Percentiles rank a stretch among this genome's conserved stretches.
phyloP scores from a whole-genome alignment of 2,329 filamentous ascomycete species.

The Stemphylium lycopersici region DNA sequence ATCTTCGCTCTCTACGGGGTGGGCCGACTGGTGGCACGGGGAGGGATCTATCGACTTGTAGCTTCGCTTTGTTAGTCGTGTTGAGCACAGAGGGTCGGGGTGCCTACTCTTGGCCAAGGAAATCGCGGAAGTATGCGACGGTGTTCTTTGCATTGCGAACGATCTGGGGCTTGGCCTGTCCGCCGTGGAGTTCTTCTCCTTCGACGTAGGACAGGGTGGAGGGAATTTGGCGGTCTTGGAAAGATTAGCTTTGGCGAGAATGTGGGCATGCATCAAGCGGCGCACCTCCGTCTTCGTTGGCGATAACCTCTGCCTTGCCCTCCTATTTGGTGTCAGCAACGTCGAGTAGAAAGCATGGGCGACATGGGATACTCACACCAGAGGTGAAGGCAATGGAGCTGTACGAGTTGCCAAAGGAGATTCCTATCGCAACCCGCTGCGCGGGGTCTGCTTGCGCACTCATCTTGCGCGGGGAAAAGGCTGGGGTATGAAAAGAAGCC shows the following conservation, averaged over 20 bases:
- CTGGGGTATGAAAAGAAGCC: not conserved
- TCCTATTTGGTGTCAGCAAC: constrained; percentile 58
- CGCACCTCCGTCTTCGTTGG: constrained; percentile 95
- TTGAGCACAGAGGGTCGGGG: not conserved
- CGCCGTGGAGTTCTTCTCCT: constrained; percentile 95
- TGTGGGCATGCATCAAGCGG: constrained; percentile 21
- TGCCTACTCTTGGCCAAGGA: constrained; percentile 86
- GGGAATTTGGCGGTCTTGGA: constrained; percentile 90
- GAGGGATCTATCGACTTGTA: constrained; percentile 98
- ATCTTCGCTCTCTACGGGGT: constrained; percentile 76
- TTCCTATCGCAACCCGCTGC: constrained; percentile 79
- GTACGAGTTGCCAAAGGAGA: constrained; percentile 98
- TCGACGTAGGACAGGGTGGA: constrained; percentile 92
- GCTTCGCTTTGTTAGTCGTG: constrained; percentile 46
- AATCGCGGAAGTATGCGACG: constrained; percentile 94
- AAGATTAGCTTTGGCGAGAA: constrained; percentile 14
- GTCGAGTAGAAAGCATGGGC: no score
- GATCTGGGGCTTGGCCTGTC: constrained; percentile 92
- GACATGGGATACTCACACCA: constrained; percentile 51
- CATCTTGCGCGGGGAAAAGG: constrained; percentile 44
- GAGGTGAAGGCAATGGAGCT: constrained; percentile 93
- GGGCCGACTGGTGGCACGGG: constrained; percentile 90
- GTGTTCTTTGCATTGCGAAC: constrained; percentile 93
- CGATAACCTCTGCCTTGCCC: constrained; percentile 96
- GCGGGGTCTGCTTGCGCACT: constrained; percentile 58